These are phyloP conservation scores for Myriosclerotinia scirpicola DNA, from an alignment of 2,329 filamentous ascomycete genomes.

Conservation along the genomic window DNA sequence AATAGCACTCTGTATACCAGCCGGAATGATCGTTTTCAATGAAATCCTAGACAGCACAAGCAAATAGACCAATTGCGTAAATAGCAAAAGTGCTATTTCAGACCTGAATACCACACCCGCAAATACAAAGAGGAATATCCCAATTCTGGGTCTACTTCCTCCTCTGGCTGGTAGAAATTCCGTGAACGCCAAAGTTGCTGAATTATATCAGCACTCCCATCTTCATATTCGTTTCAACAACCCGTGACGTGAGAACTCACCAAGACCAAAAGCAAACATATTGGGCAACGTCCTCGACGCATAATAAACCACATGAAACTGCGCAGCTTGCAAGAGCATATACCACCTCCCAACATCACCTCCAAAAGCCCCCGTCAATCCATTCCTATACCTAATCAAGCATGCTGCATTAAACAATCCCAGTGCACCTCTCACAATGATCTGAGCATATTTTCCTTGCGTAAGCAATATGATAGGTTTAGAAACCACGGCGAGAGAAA, in stretches of 20 bases:
- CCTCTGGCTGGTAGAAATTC: slow-evolving; percentile 47
- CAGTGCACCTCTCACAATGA: slow-evolving; percentile 71
- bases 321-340: slow-evolving; percentile 70
- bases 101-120: slow-evolving; percentile 85
- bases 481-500: slow-evolving; percentile 71
- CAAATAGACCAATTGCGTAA: slow-evolving; percentile 63
- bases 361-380: slow-evolving; percentile 68
- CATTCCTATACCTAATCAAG: slow-evolving; percentile 64
- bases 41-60: slow-evolving; percentile 56
- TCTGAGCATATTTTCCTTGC: slow-evolving; percentile 55
- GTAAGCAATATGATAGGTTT: slow-evolving; percentile 63
- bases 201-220: slow-evolving; percentile 19
- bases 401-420: slow-evolving; percentile 72
- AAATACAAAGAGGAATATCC: slow-evolving; percentile 74
- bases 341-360: slow-evolving; percentile 73
- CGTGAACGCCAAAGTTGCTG: slow-evolving; percentile 64
- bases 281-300: slow-evolving; percentile 89
- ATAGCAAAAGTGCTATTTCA: slow-evolving; percentile 80
- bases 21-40: slow-evolving; percentile 58
- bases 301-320: slow-evolving; percentile 94
- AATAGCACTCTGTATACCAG: slow-evolving; percentile 64
- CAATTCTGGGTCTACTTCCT: slow-evolving; percentile 43
- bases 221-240: neutral
- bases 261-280: slow-evolving; percentile 90
- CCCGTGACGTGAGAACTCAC: slow-evolving; percentile 50